phyloP scores from a whole-genome alignment of 371 early-diverging fungal genomes.

The Dinochytrium kinnereticum region DNA sequence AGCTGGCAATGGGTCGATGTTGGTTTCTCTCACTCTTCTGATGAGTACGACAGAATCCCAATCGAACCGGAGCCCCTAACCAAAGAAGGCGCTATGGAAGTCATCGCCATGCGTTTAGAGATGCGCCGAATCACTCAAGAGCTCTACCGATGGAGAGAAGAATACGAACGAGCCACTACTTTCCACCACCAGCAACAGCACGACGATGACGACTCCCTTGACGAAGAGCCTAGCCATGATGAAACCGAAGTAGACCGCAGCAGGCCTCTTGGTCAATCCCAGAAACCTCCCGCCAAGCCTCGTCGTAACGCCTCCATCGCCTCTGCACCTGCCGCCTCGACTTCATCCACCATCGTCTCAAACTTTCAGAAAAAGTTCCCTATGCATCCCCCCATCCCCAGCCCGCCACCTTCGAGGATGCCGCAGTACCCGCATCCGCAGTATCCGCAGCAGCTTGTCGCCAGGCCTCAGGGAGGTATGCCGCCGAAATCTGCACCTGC shows the following conservation, averaged over 20 bases:
- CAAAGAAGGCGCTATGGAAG: slow-evolving; percentile 26
- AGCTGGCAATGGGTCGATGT: slow-evolving; percentile 39
- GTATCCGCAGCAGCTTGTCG: slow-evolving; percentile 23
- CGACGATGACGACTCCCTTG: too few relatives aligned
- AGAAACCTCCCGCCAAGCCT: too few relatives aligned
- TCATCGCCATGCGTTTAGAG: slow-evolving; percentile 25
- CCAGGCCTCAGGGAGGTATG: too few relatives aligned
- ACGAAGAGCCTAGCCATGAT: too few relatives aligned
- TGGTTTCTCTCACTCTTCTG: slow-evolving; percentile 21
- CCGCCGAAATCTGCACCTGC: not conserved
- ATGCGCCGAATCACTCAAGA: slow-evolving; percentile 31
- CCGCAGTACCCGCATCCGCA: slow-evolving; percentile 27
- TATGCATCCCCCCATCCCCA: slow-evolving; percentile 7
- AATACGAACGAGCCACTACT: too few relatives aligned
- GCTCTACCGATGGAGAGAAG: not conserved
- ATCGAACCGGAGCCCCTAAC: slow-evolving; percentile 33
- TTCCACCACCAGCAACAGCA: too few relatives aligned
- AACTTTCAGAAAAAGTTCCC: not conserved
- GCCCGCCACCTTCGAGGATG: not conserved
- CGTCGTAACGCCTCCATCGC: too few relatives aligned
- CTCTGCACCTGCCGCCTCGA: not conserved
- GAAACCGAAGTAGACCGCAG: too few relatives aligned
- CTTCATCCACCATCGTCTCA: not conserved
- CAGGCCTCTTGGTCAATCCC: too few relatives aligned
- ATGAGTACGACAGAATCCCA: slow-evolving; percentile 32